Base-by-base conservation (phyloP, 495 filamentous ascomycete genomes). In the Cercophora scortea region DNA sequence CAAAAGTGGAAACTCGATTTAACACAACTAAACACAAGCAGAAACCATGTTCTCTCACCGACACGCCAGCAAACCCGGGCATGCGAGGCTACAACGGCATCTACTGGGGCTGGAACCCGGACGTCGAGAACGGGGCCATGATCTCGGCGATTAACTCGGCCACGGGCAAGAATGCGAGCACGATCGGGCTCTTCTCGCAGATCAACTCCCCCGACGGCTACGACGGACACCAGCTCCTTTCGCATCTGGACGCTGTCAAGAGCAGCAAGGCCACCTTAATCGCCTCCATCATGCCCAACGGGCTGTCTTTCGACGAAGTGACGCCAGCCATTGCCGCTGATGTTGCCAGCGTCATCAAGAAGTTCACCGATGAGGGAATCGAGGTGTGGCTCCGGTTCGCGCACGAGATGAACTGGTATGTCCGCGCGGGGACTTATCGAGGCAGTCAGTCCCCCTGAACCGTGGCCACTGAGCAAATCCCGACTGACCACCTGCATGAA, bases 321-420 rank as follows among this genome's bases (percentile, higher is more conserved):
- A 51, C 42, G 8, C 47, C 53, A 1, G 34, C 40, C 32, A 55
- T 51, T 0, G 53, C 53, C 13, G 13, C 16, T 7, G 49, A 52
- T 25, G 41, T 56, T 1, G 54, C 54, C 0, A 51, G 48, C 4
- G 54, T 52, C 16, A 35, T 56, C 8, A 33, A 41, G 2, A 25
- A 52, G 36, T 52, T 52, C 35, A 56, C 49, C 49, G 36, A 47
- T 19, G 32, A 52, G 32, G 49, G 50, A 13, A 33, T 56, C 25
- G 54, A 56, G 35, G 54, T 56, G 13, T 52, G 54, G 44, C 54
- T 52, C 40, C 49, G 54, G 25, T 56, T 52, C 44, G 49, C 42
- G 7, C 54, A 56, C 36, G 54, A 56, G 54, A 51, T 56, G 44
- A 52, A 56, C 44, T 56, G 36, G 42, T 56, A 56, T 44, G 48